Percentiles rank a stretch among this genome's conserved stretches.
These are phyloP conservation scores for Yarrowia yakushimensis DNA, from an alignment of 805 yeast genomes.

Conservation along the genomic window DNA sequence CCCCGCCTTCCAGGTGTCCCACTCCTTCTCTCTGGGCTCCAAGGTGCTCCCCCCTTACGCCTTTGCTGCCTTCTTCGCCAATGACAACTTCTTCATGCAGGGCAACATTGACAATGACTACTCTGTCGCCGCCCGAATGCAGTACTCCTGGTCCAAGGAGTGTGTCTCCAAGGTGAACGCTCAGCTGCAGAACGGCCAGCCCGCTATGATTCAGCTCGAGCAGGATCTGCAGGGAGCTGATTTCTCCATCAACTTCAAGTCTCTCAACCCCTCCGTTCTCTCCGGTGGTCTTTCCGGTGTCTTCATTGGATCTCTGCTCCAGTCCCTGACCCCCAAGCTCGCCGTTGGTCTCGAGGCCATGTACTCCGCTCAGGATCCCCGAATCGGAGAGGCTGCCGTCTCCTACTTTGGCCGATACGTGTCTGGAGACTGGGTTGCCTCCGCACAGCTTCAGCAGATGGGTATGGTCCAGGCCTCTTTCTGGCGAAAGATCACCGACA, in stretches of 20 bases:
- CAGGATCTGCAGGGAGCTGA: slow-evolving; percentile 92
- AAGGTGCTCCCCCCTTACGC: slow-evolving; percentile 85
- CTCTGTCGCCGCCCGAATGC: slow-evolving; percentile 81
- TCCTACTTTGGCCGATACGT: slow-evolving; percentile 88
- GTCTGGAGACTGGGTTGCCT: slow-evolving; percentile 84
- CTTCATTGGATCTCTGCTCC: slow-evolving; percentile 85
- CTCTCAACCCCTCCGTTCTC: slow-evolving; percentile 80
- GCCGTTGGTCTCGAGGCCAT: slow-evolving; percentile 90
- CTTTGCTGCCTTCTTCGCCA: slow-evolving; percentile 83
- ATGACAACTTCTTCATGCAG: slow-evolving; percentile 80
- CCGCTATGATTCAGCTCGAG: slow-evolving; percentile 91
- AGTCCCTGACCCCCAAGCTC: slow-evolving; percentile 77
- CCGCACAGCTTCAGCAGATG: slow-evolving; percentile 90
- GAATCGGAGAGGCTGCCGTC: slow-evolving; percentile 76
- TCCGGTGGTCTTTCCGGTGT: slow-evolving; percentile 84
- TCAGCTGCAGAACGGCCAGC: slow-evolving; percentile 86
- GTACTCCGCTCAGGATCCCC: slow-evolving; percentile 64
- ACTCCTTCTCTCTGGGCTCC: slow-evolving; percentile 85
- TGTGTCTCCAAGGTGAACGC: slow-evolving; percentile 78
- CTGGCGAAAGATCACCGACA: slow-evolving; percentile 90
- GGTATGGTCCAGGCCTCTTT: slow-evolving; percentile 86
- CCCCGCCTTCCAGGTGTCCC: slow-evolving; percentile 96
- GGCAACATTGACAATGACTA: slow-evolving; percentile 87
- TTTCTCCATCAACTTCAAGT: slow-evolving; percentile 82
- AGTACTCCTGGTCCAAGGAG: slow-evolving; percentile 83